phyloP scores from a whole-genome alignment of 176 grass and related monocot genomes.

The Eleusine coracana region DNA sequence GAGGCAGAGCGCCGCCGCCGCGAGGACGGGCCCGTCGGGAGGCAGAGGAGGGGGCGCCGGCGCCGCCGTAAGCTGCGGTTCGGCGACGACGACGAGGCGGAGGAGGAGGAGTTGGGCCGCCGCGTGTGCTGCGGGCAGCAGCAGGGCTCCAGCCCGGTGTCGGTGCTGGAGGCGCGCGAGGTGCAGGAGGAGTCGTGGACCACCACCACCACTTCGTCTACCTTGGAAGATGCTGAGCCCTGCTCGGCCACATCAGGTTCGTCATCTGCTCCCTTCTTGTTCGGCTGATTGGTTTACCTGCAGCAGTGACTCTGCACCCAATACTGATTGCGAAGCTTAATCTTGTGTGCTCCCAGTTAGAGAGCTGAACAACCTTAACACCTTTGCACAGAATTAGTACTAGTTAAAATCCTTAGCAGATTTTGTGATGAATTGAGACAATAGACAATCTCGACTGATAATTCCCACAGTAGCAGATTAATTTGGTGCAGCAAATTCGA shows the following conservation, averaged over 20 bases:
- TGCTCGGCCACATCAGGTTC: conserved; percentile 61
- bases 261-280: not conserved
- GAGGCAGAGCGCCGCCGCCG: not conserved
- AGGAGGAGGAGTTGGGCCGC: not conserved
- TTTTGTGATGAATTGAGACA: not conserved
- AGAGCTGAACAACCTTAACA: not conserved
- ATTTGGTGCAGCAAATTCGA: too few species aligned
- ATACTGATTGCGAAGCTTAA: too few species aligned
- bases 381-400: not conserved
- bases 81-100: not conserved
- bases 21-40: not conserved
- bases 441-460: too few species aligned
- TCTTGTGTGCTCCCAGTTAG: not conserved
- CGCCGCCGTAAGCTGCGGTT: conserved; percentile 21
- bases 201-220: conserved; percentile 26
- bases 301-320: not conserved
- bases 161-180: conserved; percentile 60
- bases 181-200: conserved; percentile 31
- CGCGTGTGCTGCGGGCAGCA: conserved; percentile 34
- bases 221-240: conserved; percentile 39
- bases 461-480: not conserved
- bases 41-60: not conserved
- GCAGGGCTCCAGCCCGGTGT: conserved; percentile 71
- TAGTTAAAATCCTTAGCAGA: too few species aligned
- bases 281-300: not conserved